Conservation (phyloP, 108 stramenopile genomes). For the Nitzschia putrida region DNA sequence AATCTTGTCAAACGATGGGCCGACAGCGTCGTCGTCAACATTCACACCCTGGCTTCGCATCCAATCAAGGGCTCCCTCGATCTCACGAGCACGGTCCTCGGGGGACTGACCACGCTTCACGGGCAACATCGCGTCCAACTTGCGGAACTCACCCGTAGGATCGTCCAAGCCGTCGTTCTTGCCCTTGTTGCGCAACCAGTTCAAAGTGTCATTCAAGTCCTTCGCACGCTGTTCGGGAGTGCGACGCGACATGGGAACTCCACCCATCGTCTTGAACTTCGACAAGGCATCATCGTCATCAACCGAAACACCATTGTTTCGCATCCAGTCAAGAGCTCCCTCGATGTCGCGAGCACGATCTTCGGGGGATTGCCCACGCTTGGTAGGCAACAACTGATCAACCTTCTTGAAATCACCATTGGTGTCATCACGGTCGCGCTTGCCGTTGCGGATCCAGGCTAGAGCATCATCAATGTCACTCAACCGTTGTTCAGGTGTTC, state of each 20-base stretch:
- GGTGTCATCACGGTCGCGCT: slow-evolving; percentile 14
- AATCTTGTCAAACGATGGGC: slow-evolving; percentile 4
- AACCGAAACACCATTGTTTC: slow-evolving; percentile 23
- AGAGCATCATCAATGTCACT: slow-evolving; percentile 6
- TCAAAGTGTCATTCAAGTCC: slow-evolving; percentile 16
- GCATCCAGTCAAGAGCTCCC: slow-evolving; percentile 41
- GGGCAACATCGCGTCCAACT: slow-evolving; percentile 31
- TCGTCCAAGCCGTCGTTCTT: neutral
- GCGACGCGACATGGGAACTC: slow-evolving; percentile 20
- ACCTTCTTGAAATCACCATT: slow-evolving; percentile 19
- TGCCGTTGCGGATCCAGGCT: neutral
- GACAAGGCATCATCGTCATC: slow-evolving; percentile 14
- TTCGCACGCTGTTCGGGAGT: slow-evolving; percentile 19
- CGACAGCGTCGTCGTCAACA: slow-evolving; percentile 13
- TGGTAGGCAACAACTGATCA: slow-evolving; percentile 17
- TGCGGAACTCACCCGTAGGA: slow-evolving; percentile 27
- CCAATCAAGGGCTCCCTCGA: slow-evolving; percentile 45
- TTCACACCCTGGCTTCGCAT: slow-evolving; percentile 25
- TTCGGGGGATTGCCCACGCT: slow-evolving; percentile 21
- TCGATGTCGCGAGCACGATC: slow-evolving; percentile 36
- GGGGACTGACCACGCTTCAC: slow-evolving; percentile 10
- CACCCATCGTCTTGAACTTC: slow-evolving; percentile 8
- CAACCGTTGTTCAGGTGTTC: neutral
- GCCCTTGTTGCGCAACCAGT: slow-evolving; percentile 21
- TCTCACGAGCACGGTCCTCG: slow-evolving; percentile 27